Evolutionary conservation across 257 asterid genomes (phyloP), one percentile per base, ranked within the genome.

Genomic region (Solanum etuberosum): DNA sequence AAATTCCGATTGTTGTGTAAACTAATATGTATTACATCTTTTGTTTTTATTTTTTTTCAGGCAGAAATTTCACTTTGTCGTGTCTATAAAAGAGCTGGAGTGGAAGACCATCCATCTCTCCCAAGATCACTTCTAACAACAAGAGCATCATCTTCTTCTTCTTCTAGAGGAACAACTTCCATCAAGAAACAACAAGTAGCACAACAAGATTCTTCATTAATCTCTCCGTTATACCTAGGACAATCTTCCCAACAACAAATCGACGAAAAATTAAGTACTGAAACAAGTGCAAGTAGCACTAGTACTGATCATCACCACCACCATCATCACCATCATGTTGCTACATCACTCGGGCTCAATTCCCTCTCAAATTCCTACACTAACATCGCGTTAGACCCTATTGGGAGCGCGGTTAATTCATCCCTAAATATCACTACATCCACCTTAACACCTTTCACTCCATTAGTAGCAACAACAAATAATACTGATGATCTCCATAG

Each of bases 31-130:
- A 43, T 18, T 23, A 2, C 20, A 14, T 72, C 37, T 6, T 35
- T 43, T 7, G 1, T 5, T 11, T 76, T n/a, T n/a, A n/a, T n/a
- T n/a, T 11, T n/a, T 51, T 83, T 51, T 54, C 95, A 97, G 99
- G 96, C 96, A 3, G 99, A 97, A 88, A 97, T 97, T 65, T 97
- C 99, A 6, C 94, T 97, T 18, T 97, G 99, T 84, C 98, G 99
- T 2, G 99, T 97, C 32, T 91, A 96, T 93, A 97, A 97, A 86
- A 89, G 99, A 86, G 91, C 99, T 5, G 99, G 99, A 88, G 96
- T 97, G 6, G 99, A 94, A 86, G 99, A 97, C 70, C 98, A 91
- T 87, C 98, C 95, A 0, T 92, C 95, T 21, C 95, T 95, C 23
- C 98, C 99, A 4, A 96, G 98, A 7, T 90, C 93, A 31, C 91